A percentile compares a stretch with the other conserved stretches of the same genome.
phyloP scores from a whole-genome alignment of 371 early-diverging fungal species.

The Choanephora cucurbitarum region DNA sequence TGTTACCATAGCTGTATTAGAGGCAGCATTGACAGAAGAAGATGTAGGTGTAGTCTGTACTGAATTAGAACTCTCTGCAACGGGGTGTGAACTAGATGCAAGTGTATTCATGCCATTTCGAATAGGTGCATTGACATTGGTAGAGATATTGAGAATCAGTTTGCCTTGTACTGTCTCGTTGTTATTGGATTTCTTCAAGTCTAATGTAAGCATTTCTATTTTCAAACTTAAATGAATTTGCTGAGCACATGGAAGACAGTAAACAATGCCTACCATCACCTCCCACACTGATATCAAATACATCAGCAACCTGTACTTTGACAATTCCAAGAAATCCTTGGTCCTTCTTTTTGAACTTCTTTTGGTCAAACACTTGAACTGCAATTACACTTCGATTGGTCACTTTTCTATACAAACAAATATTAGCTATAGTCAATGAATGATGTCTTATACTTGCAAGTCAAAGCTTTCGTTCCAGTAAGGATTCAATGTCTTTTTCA shows the following conservation, averaged over 20 bases:
- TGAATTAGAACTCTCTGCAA: conserved; percentile 3
- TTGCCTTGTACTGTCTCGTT: conserved; percentile 88
- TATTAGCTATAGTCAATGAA: neutral
- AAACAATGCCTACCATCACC: conserved; percentile 61
- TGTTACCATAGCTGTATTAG: conserved; percentile 20
- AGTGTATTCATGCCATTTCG: conserved; percentile 45
- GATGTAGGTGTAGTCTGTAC: conserved; percentile 17
- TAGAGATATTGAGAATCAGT: conserved; percentile 72
- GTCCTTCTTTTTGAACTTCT: conserved; percentile 91
- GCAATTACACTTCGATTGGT: conserved; percentile 79
- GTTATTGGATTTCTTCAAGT: conserved; percentile 80
- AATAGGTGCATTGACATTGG: conserved; percentile 54
- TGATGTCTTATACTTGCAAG: conserved; percentile 50
- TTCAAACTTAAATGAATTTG: neutral
- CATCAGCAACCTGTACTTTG: conserved; percentile 78
- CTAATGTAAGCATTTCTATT: conserved; percentile 84
- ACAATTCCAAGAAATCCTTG: conserved; percentile 96
- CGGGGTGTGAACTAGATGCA: conserved; percentile 24
- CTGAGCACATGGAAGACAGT: no score
- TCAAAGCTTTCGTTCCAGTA: conserved; percentile 83
- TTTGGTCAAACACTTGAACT: conserved; percentile 96
- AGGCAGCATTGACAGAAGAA: conserved; percentile 23
- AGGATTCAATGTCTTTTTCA: conserved; percentile 78
- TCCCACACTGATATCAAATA: conserved; percentile 75
- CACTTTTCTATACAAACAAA: conserved; percentile 56